These are phyloP conservation scores for Coccomyxa sp. DNA, from an alignment of 139 green algal species.

Conservation along the genomic window DNA sequence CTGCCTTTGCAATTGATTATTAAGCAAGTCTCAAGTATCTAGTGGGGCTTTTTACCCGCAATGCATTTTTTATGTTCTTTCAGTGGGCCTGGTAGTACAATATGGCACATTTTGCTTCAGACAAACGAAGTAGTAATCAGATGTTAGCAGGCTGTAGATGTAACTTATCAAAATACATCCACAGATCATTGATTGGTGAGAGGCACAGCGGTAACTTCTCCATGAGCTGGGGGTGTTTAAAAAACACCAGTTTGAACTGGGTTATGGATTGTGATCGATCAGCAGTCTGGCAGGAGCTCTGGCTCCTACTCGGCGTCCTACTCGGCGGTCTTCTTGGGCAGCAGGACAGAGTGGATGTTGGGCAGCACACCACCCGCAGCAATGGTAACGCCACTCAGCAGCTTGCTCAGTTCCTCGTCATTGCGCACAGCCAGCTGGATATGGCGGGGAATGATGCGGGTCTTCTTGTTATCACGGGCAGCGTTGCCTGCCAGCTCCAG, in stretches of 20 bases:
- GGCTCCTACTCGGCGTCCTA: conserved; percentile 27
- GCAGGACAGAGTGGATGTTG: conserved; percentile 83
- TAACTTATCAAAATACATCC: too few species aligned
- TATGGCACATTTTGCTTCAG: too few species aligned
- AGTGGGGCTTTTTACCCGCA: too few species aligned
- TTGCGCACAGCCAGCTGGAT: conserved; percentile 81
- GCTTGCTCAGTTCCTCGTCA: too few species aligned
- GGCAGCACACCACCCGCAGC: conserved; percentile 74
- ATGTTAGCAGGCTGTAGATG: too few species aligned
- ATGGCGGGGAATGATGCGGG: conserved; percentile 74
- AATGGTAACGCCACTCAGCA: conserved; percentile 60
- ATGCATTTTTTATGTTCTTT: too few species aligned
- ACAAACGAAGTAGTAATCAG: too few species aligned
- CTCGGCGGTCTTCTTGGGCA: conserved; percentile 79
- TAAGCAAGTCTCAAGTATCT: too few species aligned
- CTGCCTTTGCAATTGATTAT: too few species aligned
- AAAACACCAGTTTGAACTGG: conserved; percentile 22
- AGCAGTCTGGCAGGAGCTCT: not conserved
- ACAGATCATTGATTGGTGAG: too few species aligned
- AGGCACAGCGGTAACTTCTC: not conserved
- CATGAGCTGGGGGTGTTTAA: conserved; percentile 27
- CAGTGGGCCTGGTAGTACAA: too few species aligned
- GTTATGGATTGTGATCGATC: not conserved
- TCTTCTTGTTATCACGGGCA: conserved; percentile 80
- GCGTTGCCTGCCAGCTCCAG: conserved; percentile 66